Conservation (phyloP, 148 eudicot genomes). For the Diospyros lotus region DNA sequence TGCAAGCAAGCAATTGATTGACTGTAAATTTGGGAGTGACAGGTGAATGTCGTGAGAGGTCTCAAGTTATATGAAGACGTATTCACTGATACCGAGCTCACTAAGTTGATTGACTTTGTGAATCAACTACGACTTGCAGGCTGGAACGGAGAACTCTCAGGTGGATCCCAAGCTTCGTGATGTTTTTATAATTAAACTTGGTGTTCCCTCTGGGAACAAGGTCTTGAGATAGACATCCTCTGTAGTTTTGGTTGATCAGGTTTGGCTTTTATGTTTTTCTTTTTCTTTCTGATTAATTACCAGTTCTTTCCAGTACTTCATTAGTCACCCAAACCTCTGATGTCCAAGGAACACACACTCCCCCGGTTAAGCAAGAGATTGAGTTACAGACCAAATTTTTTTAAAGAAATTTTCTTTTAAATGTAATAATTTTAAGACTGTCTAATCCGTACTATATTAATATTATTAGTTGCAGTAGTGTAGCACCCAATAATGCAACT, state of each 20-base stretch:
- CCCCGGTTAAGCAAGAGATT: not conserved
- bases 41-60: conserved; percentile 95
- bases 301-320: conserved; percentile 5
- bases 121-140: conserved; percentile 83
- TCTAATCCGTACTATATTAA: too few relatives aligned
- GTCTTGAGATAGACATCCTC: conserved; percentile 44
- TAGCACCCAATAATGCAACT: not conserved
- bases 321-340: not conserved
- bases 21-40: conserved; percentile 17
- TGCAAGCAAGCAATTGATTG: not conserved
- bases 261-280: conserved; percentile 35
- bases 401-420: not conserved
- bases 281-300: conserved; percentile 14
- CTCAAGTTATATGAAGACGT: conserved; percentile 82
- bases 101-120: conserved; percentile 59
- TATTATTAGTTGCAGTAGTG: too few relatives aligned
- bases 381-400: not conserved
- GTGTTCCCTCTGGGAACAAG: conserved; percentile 35
- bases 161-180: conserved; percentile 59
- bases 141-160: conserved; percentile 85
- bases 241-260: conserved; percentile 39
- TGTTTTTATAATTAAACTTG: conserved; percentile 49
- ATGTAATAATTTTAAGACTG: too few relatives aligned
- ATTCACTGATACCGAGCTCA: conserved; percentile 64
- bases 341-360: too few relatives aligned